Evolutionary conservation across 176 grass and related monocot genomes (phyloP).

Genomic region (Carex scoparia): DNA sequence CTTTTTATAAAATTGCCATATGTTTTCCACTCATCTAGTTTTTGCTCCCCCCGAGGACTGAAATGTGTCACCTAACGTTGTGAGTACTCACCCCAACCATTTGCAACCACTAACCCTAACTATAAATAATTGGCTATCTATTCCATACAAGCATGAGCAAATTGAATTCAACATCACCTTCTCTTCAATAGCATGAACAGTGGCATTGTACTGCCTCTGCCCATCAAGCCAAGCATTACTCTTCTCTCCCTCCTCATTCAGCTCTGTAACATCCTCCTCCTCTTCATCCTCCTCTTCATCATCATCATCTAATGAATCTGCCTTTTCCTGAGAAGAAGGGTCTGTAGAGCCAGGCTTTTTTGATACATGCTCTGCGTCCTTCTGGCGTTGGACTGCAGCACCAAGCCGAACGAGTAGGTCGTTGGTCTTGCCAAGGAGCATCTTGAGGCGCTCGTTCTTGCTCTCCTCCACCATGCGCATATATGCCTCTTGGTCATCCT

Average conservation of each 20-base stretch:
- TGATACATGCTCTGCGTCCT: slow-evolving; percentile 82
- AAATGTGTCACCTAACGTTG: neutral
- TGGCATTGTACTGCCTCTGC: slow-evolving; percentile 82
- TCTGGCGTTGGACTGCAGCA: slow-evolving; percentile 92
- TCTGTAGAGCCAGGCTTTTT: slow-evolving; percentile 66
- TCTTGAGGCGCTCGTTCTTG: slow-evolving; percentile 97
- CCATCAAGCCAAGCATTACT: slow-evolving; percentile 58
- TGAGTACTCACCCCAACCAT: neutral
- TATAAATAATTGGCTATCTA: neutral
- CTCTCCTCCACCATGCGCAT: slow-evolving; percentile 98
- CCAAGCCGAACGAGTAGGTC: slow-evolving; percentile 93
- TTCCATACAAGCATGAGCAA: neutral
- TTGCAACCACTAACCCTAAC: neutral
- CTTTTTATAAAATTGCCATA: neutral
- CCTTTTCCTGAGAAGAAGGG: slow-evolving; percentile 16
- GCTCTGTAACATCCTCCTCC: neutral
- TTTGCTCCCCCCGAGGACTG: neutral
- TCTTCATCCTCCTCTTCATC: slow-evolving; percentile 13
- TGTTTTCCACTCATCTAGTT: neutral
- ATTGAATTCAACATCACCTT: slow-evolving; percentile 52
- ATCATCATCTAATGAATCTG: neutral
- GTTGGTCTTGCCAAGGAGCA: slow-evolving; percentile 96
- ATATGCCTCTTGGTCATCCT: slow-evolving; percentile 97
- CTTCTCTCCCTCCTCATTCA: slow-evolving; percentile 28
- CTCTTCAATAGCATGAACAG: slow-evolving; percentile 94